Evolutionary conservation across 2,329 filamentous ascomycete species (phyloP).

Genomic region (Rutstroemia sp.): DNA sequence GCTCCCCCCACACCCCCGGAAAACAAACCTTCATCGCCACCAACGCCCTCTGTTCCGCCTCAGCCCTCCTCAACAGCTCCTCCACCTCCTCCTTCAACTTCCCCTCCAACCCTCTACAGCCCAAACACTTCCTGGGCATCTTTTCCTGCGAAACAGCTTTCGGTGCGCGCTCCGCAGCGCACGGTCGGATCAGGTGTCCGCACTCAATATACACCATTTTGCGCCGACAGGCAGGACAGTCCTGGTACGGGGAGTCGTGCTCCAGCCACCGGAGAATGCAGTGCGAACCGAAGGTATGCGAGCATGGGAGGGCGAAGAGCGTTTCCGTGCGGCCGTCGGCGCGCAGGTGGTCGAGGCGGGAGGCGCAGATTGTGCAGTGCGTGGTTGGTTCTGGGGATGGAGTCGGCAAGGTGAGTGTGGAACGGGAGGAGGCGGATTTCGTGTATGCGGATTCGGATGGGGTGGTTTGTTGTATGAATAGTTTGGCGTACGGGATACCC

Average conservation of each 20-base stretch:
- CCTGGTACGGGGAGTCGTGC: slow-evolving; percentile 15
- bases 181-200: slow-evolving; percentile 19
- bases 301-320: slow-evolving; percentile 19
- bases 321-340: slow-evolving; percentile 16
- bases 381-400: too few species aligned
- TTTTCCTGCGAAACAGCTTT: slow-evolving; percentile 12
- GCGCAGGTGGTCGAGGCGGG: slow-evolving; percentile 3
- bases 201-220: slow-evolving; percentile 22
- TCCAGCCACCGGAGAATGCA: slow-evolving; percentile 25
- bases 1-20: slow-evolving; percentile 15
- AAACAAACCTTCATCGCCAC: slow-evolving; percentile 13
- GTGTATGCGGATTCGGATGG: too few species aligned
- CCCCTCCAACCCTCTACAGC: slow-evolving; percentile 15
- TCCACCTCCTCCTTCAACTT: slow-evolving; percentile 11
- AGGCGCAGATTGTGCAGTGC: slow-evolving; percentile 20
- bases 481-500: too few species aligned
- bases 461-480: too few species aligned
- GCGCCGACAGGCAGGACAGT: slow-evolving; percentile 24
- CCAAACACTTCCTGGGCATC: slow-evolving; percentile 20
- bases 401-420: too few species aligned
- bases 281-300: slow-evolving; percentile 21
- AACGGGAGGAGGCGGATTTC: too few species aligned
- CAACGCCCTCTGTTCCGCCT: slow-evolving; percentile 14
- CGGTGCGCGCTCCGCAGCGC: slow-evolving; percentile 2
- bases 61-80: slow-evolving; percentile 4